Evolutionary conservation across 257 asterid species (phyloP), one percentile per base, ranked within the genome.

Genomic region (Jaltomata sinuosa): DNA sequence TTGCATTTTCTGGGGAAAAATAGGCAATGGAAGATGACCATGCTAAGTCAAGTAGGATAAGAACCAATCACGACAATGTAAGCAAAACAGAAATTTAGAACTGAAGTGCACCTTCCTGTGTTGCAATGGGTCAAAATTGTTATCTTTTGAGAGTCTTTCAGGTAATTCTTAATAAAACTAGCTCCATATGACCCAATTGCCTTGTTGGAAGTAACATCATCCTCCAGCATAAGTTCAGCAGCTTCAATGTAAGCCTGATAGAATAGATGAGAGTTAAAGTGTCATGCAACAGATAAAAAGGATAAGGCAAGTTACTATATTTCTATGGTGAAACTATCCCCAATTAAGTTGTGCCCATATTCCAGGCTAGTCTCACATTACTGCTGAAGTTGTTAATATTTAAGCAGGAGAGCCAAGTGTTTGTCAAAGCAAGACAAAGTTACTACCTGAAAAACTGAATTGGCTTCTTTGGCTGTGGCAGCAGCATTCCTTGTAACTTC

Each of bases 121-220:
- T 94, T 96, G 94, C 98, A 96, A 81, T 96, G 99, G 87, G 99
- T 96, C 91, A 96, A 91, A 88, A 94, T 86, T 84, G 95, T 92
- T 38, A 94, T 89, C 86, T 84, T 90, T 65, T 86, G 68, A 40
- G 85, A 86, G 87, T 77, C 87, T 38, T 54, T 61, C 87, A 88
- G 91, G 85, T 91, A 89, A 64, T 87, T 84, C 87, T 87, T 90
- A 47, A 94, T 87, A 86, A 89, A 88, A 81, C 86, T 87, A 88
- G 98, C 98, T 87, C 99, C 98, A 80, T 92, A 85, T 8, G 88
- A 83, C 83, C 99, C 99, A 85, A 93, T 94, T 85, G 97, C 97
- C 91, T 92, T 93, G 86, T 96, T 96, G 83, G 98, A 92, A 85
- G 96, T 90, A 82, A 96, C 97, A 80, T 96, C 99, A 74, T 96